Percentiles rank a stretch among this genome's conserved stretches.
These are phyloP conservation scores for Vigna radiata DNA, from an alignment of 306 rosid genomes.

Conservation along the genomic window DNA sequence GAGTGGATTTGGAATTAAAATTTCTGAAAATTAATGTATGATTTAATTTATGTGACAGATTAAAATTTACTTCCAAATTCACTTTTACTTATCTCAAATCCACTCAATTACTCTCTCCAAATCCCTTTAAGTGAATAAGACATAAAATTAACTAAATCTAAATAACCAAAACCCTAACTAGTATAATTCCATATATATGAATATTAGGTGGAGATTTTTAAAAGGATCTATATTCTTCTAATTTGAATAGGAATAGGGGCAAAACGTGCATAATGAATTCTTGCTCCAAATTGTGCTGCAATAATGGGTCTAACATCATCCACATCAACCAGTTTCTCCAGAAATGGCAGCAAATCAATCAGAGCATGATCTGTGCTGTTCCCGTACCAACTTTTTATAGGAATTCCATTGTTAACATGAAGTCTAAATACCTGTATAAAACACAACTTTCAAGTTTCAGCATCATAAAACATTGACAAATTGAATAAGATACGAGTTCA, in stretches of 20 bases:
- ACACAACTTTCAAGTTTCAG: slow-evolving; percentile 38
- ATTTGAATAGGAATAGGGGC: background rate
- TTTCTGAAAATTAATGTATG: too few species aligned
- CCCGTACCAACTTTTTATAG: slow-evolving; percentile 86
- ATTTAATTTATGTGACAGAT: too few species aligned
- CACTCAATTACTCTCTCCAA: too few species aligned
- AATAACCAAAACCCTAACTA: background rate
- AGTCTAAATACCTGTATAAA: slow-evolving; percentile 71
- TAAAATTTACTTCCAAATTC: too few species aligned
- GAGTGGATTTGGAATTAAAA: too few species aligned
- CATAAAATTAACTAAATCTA: background rate
- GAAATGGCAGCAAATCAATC: slow-evolving; percentile 75
- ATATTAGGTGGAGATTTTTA: background rate
- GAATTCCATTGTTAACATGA: slow-evolving; percentile 91
- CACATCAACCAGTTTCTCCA: slow-evolving; percentile 83
- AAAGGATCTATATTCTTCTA: slow-evolving; percentile 9
- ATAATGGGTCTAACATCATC: slow-evolving; percentile 89
- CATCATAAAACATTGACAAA: too few species aligned
- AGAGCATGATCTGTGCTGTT: slow-evolving; percentile 73
- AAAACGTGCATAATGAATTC: slow-evolving; percentile 49
- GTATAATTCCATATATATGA: background rate
- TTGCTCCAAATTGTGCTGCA: slow-evolving; percentile 59
- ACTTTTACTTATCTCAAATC: too few species aligned
- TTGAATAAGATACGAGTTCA: too few species aligned
- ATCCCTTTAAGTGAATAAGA: too few species aligned